These are phyloP conservation scores for Chytridium lagenaria DNA, from an alignment of 371 early-diverging fungal genomes.

Conservation along the genomic window DNA sequence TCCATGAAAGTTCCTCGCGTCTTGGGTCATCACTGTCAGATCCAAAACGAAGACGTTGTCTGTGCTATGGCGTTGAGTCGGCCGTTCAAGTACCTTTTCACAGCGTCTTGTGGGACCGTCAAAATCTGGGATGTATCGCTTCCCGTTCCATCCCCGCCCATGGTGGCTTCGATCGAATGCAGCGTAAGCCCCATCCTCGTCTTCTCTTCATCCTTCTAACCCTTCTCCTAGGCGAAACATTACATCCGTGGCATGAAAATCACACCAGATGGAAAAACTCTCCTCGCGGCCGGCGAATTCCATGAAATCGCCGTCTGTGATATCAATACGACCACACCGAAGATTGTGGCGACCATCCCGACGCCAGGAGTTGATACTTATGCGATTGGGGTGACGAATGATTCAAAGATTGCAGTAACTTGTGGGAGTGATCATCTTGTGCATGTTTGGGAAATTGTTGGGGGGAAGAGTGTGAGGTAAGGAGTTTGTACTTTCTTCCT, in stretches of 20 bases:
- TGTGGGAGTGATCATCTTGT: slow-evolving; percentile 13
- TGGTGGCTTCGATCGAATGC: slow-evolving; percentile 33
- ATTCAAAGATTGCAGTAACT: neutral
- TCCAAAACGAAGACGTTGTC: slow-evolving; percentile 29
- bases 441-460: slow-evolving; percentile 4
- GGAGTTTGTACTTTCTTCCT: neutral
- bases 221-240: neutral
- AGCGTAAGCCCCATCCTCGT: slow-evolving; percentile 13
- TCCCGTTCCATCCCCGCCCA: neutral
- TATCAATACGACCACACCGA: slow-evolving; percentile 21
- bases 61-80: slow-evolving; percentile 33
- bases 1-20: neutral
- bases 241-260: slow-evolving; percentile 33
- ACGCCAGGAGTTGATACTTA: slow-evolving; percentile 8
- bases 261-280: slow-evolving; percentile 35
- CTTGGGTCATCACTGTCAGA: neutral
- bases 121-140: slow-evolving; percentile 40
- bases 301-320: slow-evolving; percentile 35
- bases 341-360: neutral
- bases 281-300: slow-evolving; percentile 37
- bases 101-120: slow-evolving; percentile 22
- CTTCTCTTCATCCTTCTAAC: neutral
- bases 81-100: slow-evolving; percentile 39
- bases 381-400: neutral
- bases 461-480: neutral